Conservation (phyloP, 805 yeast genomes). For the Candida ascalaphidarum region DNA sequence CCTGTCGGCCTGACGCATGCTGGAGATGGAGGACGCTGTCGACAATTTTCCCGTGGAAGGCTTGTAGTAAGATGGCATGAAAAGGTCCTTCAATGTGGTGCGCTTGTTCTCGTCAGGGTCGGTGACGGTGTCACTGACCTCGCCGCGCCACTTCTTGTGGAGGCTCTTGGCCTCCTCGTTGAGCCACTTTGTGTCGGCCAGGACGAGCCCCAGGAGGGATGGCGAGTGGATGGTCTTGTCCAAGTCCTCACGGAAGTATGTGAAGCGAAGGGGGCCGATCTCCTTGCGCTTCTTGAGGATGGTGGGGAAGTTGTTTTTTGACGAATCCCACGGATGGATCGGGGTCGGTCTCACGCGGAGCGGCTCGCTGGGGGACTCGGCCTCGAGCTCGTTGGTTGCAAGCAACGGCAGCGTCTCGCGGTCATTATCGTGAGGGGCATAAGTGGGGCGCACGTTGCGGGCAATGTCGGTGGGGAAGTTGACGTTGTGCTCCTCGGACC, state of each 20-base stretch:
- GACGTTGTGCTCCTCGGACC: constrained; percentile 10
- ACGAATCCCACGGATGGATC: constrained; percentile 63
- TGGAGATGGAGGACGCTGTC: constrained; percentile 3
- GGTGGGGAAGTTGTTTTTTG: constrained; percentile 18
- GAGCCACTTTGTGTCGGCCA: constrained; percentile 1
- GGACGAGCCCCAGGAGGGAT: constrained; percentile 64
- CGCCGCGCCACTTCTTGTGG: constrained; percentile 9
- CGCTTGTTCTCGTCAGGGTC: constrained; percentile 3
- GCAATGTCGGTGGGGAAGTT: constrained; percentile 30
- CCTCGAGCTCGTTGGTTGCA: constrained; percentile 18
- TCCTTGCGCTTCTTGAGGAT: constrained; percentile 32
- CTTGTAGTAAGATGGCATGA: constrained; percentile 16
- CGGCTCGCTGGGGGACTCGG: constrained; percentile 31
- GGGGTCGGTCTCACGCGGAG: constrained; percentile 65
- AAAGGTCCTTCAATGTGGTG: constrained; percentile 12
- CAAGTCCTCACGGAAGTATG: constrained; percentile 86
- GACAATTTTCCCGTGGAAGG: constrained; percentile 3
- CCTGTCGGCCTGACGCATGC: too few relatives aligned
- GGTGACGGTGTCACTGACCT: constrained; percentile 1
- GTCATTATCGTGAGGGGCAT: constrained; percentile 1
- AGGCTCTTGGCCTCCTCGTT: constrained; percentile 4
- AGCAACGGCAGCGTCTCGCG: constrained; percentile 16
- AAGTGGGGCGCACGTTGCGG: constrained; percentile 3
- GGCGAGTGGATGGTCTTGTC: constrained; percentile 89
- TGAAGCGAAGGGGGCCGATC: constrained; percentile 44